Conservation (phyloP, 176 grass and related monocot species). For the Musa beccarii region DNA sequence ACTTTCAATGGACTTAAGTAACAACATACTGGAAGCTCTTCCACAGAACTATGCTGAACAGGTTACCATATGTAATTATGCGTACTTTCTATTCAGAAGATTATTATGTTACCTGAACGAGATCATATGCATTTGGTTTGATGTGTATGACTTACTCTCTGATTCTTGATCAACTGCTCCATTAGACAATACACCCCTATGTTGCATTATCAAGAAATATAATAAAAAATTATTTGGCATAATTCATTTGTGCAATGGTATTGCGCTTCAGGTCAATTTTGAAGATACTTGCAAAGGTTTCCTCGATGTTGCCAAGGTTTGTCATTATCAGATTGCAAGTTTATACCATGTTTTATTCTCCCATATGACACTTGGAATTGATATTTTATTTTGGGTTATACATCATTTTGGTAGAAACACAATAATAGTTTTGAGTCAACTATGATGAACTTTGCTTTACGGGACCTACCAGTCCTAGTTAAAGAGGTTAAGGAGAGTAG, state of each 20-base stretch:
- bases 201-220: background rate
- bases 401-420: background rate
- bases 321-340: conserved; percentile 9
- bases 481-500: no score
- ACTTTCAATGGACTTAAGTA: conserved; percentile 85
- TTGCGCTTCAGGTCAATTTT: conserved; percentile 87
- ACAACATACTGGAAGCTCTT: conserved; percentile 81
- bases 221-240: background rate
- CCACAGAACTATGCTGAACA: conserved; percentile 93
- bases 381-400: background rate
- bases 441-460: background rate
- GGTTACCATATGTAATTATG: conserved; percentile 27
- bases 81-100: background rate
- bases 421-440: background rate
- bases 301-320: conserved; percentile 98
- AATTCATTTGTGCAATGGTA: background rate
- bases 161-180: background rate
- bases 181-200: background rate
- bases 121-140: background rate
- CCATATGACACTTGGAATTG: background rate
- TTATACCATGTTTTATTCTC: background rate
- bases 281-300: conserved; percentile 99
- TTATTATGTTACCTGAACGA: background rate
- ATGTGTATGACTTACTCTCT: background rate
- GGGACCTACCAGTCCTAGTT: background rate